Percentiles rank a stretch among this genome's conserved stretches.
Evolutionary conservation across 2,329 filamentous ascomycete genomes (phyloP).

Genomic region (Microcyclospora pomicola): DNA sequence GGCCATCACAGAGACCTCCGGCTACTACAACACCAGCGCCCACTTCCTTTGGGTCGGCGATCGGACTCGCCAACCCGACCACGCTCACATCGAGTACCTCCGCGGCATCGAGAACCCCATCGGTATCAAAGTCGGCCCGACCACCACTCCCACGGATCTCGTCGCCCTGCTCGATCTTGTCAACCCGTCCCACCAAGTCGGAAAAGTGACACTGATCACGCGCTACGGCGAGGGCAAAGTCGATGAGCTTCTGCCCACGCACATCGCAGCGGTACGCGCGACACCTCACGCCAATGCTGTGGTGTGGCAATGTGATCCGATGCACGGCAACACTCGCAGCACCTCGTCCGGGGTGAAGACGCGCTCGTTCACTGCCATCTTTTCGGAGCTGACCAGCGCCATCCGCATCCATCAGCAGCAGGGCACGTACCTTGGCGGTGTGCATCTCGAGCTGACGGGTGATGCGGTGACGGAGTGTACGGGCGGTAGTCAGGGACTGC

Average conservation of each 20-base stretch:
- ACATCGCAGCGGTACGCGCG: constrained; percentile 77
- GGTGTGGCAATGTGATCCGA: constrained; percentile 97
- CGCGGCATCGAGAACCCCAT: constrained; percentile 91
- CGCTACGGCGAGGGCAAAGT: constrained; percentile 79
- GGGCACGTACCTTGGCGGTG: constrained; percentile 77
- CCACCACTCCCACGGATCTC: constrained; percentile 63
- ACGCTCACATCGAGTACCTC: constrained; percentile 95
- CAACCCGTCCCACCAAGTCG: constrained; percentile 68
- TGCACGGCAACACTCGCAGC: constrained; percentile 69
- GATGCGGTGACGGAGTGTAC: constrained; percentile 95
- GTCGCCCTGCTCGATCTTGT: constrained; percentile 68
- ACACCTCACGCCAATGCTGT: constrained; percentile 51
- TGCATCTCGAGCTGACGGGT: constrained; percentile 89
- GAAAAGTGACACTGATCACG: constrained; percentile 92
- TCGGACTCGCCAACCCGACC: constrained; percentile 82
- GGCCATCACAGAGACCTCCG: constrained; percentile 29
- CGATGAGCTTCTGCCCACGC: constrained; percentile 57
- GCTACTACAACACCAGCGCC: constrained; percentile 86
- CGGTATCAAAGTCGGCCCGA: constrained; percentile 89
- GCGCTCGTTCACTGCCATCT: constrained; percentile 76
- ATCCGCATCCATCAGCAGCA: constrained; percentile 72
- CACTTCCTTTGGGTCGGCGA: constrained; percentile 99
- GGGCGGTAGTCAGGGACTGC: constrained; percentile 74
- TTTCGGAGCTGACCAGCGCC: constrained; percentile 72
- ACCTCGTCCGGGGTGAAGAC: constrained; percentile 79